Base-by-base conservation (phyloP, 352 stramenopile genomes). In the Phytophthora agathidicida region DNA sequence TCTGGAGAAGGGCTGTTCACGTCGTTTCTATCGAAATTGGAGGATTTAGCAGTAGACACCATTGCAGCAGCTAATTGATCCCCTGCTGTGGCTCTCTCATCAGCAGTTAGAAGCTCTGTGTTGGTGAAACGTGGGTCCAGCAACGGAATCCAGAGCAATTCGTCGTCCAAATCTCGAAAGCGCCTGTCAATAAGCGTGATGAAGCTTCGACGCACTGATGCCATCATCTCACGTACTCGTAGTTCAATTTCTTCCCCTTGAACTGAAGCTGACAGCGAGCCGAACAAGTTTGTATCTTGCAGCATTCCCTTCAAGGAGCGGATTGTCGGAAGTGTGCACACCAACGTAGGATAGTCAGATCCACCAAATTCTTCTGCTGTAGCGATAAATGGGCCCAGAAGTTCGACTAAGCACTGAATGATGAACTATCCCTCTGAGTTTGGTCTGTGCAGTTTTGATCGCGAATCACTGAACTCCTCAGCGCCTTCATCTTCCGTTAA, bases 401-500 rank as follows among this genome's bases (percentile, higher is more conserved):
- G 24, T 9, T 46, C 16, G 5, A 55, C 16, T 4, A 44, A 23
- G 9, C 35, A 55, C 27, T 45, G 30, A 32, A 53, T 43, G 2
- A 22, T 43, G 22, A 42, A 53, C 20, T 13, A 53, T n/a, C n/a
- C n/a, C n/a, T n/a, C 20, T 33, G 19, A n/a, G 2, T 35, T 13
- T 26, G 45, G 3, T 16, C 5, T 53, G 11, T 30, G 31, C 32
- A 41, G 22, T 2, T n/a, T n/a, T n/a, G n/a, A n/a, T n/a, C n/a
- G n/a, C n/a, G n/a, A n/a, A 26, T 53, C 45, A n/a, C 24, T 17
- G 16, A 53, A 53, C 11, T 53, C 31, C 32, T 35, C 22, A 6
- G 2, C 0, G 2, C 20, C 45, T 43, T 13, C 8, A 19, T n/a
- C 3, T 33, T 9, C 23, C 45, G 9, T 28, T 28, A 56, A 6